Evolutionary conservation across 1,284 basidiomycete genomes (phyloP).

Genomic region (Coniophora puteana): DNA sequence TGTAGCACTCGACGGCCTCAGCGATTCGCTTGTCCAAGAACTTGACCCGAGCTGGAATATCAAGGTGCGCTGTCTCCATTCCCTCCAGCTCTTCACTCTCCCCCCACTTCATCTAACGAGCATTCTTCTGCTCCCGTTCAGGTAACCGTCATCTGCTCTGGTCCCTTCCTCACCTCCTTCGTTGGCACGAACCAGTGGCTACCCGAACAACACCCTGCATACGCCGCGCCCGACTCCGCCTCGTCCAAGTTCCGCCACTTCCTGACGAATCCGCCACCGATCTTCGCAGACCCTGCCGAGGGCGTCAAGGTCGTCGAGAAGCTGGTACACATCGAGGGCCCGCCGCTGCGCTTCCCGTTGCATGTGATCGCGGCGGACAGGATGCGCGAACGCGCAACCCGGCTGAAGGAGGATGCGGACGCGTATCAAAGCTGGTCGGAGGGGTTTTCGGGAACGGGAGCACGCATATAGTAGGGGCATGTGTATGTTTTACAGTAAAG

Average conservation of each 20-base stretch:
- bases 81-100: not conserved
- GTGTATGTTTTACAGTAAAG: no score
- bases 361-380: not conserved
- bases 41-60: conserved; percentile 1
- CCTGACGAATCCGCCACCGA: no score
- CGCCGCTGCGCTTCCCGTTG: not conserved
- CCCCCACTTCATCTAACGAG: not conserved
- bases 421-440: conserved; percentile 1
- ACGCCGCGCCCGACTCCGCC: not conserved
- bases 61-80: not conserved
- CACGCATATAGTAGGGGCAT: no score
- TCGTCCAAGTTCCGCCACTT: no score
- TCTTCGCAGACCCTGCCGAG: not conserved
- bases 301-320: not conserved
- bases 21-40: not conserved
- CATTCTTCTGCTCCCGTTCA: not conserved
- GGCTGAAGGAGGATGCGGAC: not conserved
- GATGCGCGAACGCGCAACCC: not conserved
- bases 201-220: not conserved
- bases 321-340: not conserved
- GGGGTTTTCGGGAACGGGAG: no score
- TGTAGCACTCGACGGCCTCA: not conserved
- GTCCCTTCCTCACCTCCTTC: not conserved
- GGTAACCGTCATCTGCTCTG: not conserved
- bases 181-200: not conserved